Evolutionary conservation across 2,329 filamentous ascomycete species (phyloP), one percentile per base, ranked within the genome.

Genomic region (Nakataea oryzae): DNA sequence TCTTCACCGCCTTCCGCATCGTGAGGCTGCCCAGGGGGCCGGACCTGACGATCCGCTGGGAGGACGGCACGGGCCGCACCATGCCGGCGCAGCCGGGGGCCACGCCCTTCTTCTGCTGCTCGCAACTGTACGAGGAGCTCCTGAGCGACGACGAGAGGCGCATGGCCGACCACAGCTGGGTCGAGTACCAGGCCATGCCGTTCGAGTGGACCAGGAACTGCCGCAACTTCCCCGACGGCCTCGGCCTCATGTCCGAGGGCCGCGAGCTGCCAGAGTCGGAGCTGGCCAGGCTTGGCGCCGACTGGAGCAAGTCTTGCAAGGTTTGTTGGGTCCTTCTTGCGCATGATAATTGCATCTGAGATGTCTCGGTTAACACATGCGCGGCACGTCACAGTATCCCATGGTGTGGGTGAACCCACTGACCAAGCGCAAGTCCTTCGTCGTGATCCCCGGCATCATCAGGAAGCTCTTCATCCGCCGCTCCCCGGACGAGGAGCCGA

Each of bases 161-260:
- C 30, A 66, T 69, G 1, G 72, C 68, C 1, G 63, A 70, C 56
- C 64, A 74, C 62, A 72, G 69, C 65, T 67, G 67, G 57, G 72
- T 74, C 61, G 72, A 74, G 63, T 73, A 74, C 61, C 72, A 71
- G 12, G 72, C 73, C 7, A 71, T 74, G 60, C 70, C 71, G 2
- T 74, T 74, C 65, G 69, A 71, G 60, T 74, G 73, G 72, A 74
- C 74, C 87, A 85, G 81, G 63, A 72, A 78, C 29, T 87, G 88
- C 57, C 84, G 82, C 67, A 86, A 87, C 50, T 83, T 83, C n/a
- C 77, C 87, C 9, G 84, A 85, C 59, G 89, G 89, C 0, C 81
- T 93, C 0, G 89, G 89, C n/a, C 74, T 93, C 63, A 75, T 88
- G 28, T 87, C 86, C 0, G 65, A 67, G 63, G 65, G 67, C 62